Evolutionary conservation across 176 grass and related monocot species (phyloP).

Genomic region (Urochloa ruziziensis): DNA sequence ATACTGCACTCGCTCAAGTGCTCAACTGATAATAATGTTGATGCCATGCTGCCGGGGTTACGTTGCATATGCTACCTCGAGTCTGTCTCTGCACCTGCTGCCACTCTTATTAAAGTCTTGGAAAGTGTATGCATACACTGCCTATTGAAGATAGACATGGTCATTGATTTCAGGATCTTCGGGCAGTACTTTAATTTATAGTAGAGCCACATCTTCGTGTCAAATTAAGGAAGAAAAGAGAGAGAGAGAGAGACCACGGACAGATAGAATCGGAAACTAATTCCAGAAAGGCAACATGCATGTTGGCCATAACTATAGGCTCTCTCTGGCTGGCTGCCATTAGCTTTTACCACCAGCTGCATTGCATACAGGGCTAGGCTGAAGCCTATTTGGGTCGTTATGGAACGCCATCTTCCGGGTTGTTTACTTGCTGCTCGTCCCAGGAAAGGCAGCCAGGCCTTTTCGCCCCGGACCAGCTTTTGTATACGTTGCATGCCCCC

Average conservation of each 20-base stretch:
- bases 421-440: conserved; percentile 46
- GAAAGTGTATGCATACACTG: background rate
- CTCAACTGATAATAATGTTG: background rate
- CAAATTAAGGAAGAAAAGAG: background rate
- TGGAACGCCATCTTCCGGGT: conserved; percentile 17
- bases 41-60: background rate
- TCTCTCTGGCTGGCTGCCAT: background rate
- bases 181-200: background rate
- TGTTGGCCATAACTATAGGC: background rate
- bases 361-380: background rate
- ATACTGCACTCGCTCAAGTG: background rate
- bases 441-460: conserved; percentile 11
- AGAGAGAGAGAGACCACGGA: background rate
- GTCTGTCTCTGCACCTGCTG: background rate
- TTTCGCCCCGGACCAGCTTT: background rate
- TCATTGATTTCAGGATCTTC: background rate
- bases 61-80: background rate
- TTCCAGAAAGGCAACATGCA: background rate
- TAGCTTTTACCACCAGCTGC: background rate
- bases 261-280: background rate
- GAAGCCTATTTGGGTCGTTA: conserved; percentile 35
- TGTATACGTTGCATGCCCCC: conserved; percentile 35
- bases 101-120: background rate
- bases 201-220: background rate
- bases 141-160: background rate